Base-by-base conservation (phyloP, 2,329 filamentous ascomycete species). In the Fusarium sp. region DNA sequence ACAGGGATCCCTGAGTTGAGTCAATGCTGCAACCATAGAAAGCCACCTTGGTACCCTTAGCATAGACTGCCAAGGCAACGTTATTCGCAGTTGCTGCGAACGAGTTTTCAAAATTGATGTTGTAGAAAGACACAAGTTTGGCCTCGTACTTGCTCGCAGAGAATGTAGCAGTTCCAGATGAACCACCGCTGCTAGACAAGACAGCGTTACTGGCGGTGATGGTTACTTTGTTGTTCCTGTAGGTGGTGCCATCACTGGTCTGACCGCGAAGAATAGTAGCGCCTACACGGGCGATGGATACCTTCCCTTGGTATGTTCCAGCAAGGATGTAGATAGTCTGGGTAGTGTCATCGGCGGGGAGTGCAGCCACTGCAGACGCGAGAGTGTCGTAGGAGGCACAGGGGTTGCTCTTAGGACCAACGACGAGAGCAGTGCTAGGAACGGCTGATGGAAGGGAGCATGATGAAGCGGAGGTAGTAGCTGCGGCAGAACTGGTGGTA, bases 181-280 rank as follows among this genome's bases (percentile, higher is more conserved):
- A 72, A 3, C 65, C 53, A 6, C 70, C 60, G 1, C 26, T 34
- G 39, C 54, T 73, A 2, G 70, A 71, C 19, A 62, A 30, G 1
- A 66, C 52, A 10, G 47, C 70, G 7, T 59, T 68, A 4, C 42
- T 44, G 3, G 71, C 62, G 1, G 54, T 56, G 46, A 85, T 80
- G 57, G 82, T 89, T n/a, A 89, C 89, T 36, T 81, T 78, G 77
- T 91, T 91, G 52, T 77, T 76, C 6, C 78, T 69, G 72, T 88
- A 89, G 6, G 78, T 78, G 1, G 74, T 64, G 0, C 65, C 54
- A 1, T 74, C 71, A 26, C 74, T 75, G 0, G 88, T 89, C 69
- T 86, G 71, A n/a, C 81, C 82, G 11, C 80, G 70, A 30, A 85
- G 71, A 3, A 81, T 80, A 26, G 83, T 78, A 2, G 80, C 73